These are phyloP conservation scores for Hygrophoropsis aurantiaca DNA, from an alignment of 768 basidiomycete genomes.

Conservation along the genomic window DNA sequence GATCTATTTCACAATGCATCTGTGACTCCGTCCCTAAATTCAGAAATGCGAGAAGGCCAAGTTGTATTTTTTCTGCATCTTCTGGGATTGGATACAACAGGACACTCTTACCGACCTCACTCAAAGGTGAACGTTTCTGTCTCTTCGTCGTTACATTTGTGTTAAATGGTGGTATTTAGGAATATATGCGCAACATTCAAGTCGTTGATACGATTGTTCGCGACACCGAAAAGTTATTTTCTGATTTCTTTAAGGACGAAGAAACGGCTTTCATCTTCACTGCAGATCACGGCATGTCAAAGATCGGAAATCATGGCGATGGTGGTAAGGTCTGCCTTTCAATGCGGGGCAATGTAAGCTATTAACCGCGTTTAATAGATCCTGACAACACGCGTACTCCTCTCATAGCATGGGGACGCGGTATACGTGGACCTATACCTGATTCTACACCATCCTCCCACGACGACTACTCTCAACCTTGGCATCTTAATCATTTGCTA, in stretches of 20 bases:
- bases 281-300: slow-evolving; percentile 90
- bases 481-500: slow-evolving; percentile 56
- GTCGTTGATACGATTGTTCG: slow-evolving; percentile 75
- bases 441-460: slow-evolving; percentile 58
- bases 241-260: slow-evolving; percentile 63
- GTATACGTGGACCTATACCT: slow-evolving; percentile 67
- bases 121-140: slow-evolving; percentile 50
- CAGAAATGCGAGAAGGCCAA: slow-evolving; percentile 54
- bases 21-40: slow-evolving; percentile 44
- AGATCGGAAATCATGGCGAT: slow-evolving; percentile 86
- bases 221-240: slow-evolving; percentile 60
- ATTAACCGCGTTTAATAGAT: slow-evolving; percentile 43
- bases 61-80: slow-evolving; percentile 83
- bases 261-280: slow-evolving; percentile 80
- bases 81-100: slow-evolving; percentile 82
- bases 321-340: slow-evolving; percentile 52
- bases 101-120: slow-evolving; percentile 82
- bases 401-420: slow-evolving; percentile 79
- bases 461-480: slow-evolving; percentile 66
- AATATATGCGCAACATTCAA: slow-evolving; percentile 84
- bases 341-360: not conserved
- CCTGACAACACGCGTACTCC: slow-evolving; percentile 89
- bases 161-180: slow-evolving; percentile 37
- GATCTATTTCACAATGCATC: slow-evolving; percentile 65
- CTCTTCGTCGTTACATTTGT: not conserved